Base-by-base conservation (phyloP, 805 yeast genomes). In the Metschnikowia gelsemii region DNA sequence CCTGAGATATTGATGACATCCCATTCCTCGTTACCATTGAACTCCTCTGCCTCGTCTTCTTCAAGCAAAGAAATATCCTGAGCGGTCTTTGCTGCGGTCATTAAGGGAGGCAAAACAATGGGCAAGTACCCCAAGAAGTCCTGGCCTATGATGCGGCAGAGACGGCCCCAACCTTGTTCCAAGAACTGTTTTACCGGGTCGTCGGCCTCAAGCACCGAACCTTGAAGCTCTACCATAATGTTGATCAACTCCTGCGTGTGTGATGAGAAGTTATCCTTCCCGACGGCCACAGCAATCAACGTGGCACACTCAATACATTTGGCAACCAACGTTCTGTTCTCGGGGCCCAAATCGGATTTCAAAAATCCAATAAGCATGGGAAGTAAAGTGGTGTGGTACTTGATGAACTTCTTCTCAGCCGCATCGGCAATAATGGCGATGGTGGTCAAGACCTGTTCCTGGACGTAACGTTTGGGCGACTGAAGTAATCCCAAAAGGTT, bases 381-480 rank as follows among this genome's bases (percentile, higher is more conserved):
- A 95, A 93, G 91, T 62, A 93, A 74, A 1, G 96, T 85, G 61
- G 89, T 96, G 62, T 90, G 93, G 61, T 93, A 93, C 66, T 90
- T 91, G 54, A 80, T 75, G 60, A 93, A 93, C 58, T 84, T 85
- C 48, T 76, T 76, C 63, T 88, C 88, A 3, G 98, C 96, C 12
- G 96, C 95, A 65, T 91, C 98, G 2, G 99, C 99, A 51, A 91
- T 90, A 52, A 90, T 87, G 16, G 98, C 96, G 63, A 93, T 90
- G 0, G 98, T 93, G 8, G 98, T 90, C 43, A 93, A 74, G 12
- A 90, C 97, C 69, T 93, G 99, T 60, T 93, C 99, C 67, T 93
- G 98, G 33, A 93, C 96, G 57, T 89, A 93, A 51, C 89, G 77
- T 63, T 89, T 87, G 27, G 95, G 93, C 44, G 90, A 79, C 60